Evolutionary conservation across 345 rosid genomes (phyloP).

Genomic region (Camelina sativa): DNA sequence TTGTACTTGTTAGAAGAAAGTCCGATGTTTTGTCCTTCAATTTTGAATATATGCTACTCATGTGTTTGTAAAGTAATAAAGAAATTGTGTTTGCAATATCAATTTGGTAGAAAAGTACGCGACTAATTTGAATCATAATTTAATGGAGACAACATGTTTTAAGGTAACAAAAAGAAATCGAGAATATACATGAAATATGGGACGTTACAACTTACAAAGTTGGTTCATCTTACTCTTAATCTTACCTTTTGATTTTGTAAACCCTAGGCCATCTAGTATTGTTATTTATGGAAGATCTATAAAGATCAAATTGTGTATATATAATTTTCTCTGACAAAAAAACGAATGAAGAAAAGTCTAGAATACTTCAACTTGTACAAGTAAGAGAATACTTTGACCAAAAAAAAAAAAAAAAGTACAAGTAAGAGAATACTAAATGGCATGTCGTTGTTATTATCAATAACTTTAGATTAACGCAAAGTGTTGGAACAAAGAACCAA

Average conservation of each 20-base stretch:
- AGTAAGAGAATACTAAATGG: slow-evolving; percentile 20
- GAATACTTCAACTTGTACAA: slow-evolving; percentile 28
- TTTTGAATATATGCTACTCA: neutral
- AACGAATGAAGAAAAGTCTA: neutral
- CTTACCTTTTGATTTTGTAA: too few species aligned
- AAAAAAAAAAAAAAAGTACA: too few species aligned
- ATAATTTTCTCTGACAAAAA: too few species aligned
- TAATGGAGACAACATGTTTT: neutral
- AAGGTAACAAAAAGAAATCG: too few species aligned
- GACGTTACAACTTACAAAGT: neutral
- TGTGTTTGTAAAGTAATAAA: neutral
- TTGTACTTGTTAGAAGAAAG: slow-evolving; percentile 29
- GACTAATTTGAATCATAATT: neutral
- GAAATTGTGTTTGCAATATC: neutral
- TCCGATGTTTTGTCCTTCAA: slow-evolving; percentile 11
- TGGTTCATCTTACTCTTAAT: too few species aligned
- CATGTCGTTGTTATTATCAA: slow-evolving; percentile 29
- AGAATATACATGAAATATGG: neutral
- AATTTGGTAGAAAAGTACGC: neutral
- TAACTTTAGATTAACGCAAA: slow-evolving; percentile 34
- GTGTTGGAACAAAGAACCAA: slow-evolving; percentile 16
- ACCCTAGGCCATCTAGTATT: too few species aligned
- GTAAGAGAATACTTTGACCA: slow-evolving; percentile 21
- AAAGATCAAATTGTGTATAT: too few species aligned
- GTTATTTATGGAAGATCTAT: too few species aligned